Percentiles rank a stretch among this genome's conserved stretches.
Evolutionary conservation across 2,329 filamentous ascomycete genomes (phyloP).

Genomic region (Dactylellina sp.): DNA sequence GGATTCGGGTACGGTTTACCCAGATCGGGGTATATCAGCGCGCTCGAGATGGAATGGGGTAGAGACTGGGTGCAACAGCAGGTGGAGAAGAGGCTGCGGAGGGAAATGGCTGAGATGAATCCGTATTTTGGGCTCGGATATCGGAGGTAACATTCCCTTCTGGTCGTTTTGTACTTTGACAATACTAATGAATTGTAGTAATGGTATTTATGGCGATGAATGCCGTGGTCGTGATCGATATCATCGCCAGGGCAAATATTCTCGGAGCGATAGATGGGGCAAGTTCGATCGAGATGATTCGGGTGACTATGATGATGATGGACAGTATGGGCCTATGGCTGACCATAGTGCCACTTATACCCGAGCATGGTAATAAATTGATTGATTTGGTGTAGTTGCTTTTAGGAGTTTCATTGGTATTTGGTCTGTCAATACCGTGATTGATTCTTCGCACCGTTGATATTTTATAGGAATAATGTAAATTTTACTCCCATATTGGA

Average conservation of each 20-base stretch:
- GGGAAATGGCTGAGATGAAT: background rate
- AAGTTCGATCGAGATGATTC: background rate
- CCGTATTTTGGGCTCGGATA: background rate
- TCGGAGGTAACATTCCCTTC: background rate
- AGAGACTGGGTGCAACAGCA: background rate
- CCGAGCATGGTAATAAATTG: background rate
- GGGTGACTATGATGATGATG: background rate
- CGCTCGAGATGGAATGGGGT: background rate
- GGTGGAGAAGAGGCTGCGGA: background rate
- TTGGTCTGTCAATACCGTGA: too few relatives aligned
- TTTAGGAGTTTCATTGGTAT: too few relatives aligned
- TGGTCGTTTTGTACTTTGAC: background rate
- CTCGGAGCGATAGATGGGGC: background rate
- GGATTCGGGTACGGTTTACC: background rate
- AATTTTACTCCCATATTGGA: constrained; percentile 73
- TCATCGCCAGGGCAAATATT: background rate
- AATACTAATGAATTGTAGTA: background rate
- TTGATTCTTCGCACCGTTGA: too few relatives aligned
- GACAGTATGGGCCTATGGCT: background rate
- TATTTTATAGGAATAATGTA: too few relatives aligned
- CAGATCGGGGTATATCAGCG: background rate
- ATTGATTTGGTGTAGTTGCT: too few relatives aligned
- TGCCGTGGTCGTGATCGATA: background rate
- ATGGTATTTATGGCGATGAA: background rate
- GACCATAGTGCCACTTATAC: background rate